These are phyloP conservation scores for Erucastrum elatum DNA, from an alignment of 345 rosid genomes.

Conservation along the genomic window DNA sequence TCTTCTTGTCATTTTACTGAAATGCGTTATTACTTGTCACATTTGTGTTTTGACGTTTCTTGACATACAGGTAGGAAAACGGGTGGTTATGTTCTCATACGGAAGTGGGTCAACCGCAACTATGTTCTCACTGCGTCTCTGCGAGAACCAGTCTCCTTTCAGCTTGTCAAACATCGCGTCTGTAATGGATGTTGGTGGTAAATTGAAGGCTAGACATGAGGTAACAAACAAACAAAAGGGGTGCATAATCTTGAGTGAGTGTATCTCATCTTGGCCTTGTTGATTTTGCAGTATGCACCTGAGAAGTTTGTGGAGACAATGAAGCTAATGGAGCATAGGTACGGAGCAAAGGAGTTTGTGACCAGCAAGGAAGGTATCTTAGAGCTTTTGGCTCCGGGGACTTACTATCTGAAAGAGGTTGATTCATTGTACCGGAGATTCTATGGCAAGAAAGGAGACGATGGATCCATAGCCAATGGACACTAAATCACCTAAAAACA, in stretches of 20 bases:
- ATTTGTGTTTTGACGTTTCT: constrained; percentile 2
- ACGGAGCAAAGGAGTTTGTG: constrained; percentile 94
- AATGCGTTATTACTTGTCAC: not conserved
- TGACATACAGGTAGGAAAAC: constrained; percentile 66
- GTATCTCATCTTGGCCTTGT: not conserved
- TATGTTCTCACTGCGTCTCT: constrained; percentile 77
- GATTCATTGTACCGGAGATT: constrained; percentile 93
- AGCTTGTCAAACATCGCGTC: constrained; percentile 78
- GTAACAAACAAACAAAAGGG: not conserved
- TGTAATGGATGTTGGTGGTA: constrained; percentile 67
- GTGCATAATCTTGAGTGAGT: not conserved
- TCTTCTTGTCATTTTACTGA: constrained; percentile 16
- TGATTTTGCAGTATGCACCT: constrained; percentile 58
- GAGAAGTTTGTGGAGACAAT: constrained; percentile 82
- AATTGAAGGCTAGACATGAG: constrained; percentile 91
- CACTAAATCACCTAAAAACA: constrained; percentile 41
- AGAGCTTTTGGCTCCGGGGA: constrained; percentile 81
- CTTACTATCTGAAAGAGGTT: constrained; percentile 90
- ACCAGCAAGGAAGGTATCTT: constrained; percentile 73
- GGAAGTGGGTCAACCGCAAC: constrained; percentile 95
- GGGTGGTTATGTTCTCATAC: constrained; percentile 85
- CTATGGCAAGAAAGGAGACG: constrained; percentile 68
- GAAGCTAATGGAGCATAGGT: constrained; percentile 96
- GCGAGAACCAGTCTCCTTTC: constrained; percentile 65
- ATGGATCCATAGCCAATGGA: constrained; percentile 66